phyloP scores from a whole-genome alignment of 2,329 filamentous ascomycete species.

The Sporothrix variecibatus region DNA sequence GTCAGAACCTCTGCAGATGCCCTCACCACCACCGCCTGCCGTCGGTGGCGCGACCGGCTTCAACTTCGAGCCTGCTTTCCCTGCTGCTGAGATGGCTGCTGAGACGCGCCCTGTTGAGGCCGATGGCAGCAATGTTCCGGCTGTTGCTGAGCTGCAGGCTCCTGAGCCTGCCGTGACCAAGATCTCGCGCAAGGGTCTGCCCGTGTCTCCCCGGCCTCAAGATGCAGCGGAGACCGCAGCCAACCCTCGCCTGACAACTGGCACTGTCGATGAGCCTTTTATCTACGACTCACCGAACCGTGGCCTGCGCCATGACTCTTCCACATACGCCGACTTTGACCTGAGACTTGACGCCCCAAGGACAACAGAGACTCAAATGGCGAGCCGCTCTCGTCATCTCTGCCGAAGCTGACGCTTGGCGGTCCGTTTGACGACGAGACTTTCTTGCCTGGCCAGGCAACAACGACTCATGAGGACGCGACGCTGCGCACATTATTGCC shows the following conservation, averaged over 20 bases:
- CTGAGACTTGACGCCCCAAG: conserved; percentile 17
- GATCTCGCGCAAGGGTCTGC: conserved; percentile 32
- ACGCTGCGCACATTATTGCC: conserved; percentile 5
- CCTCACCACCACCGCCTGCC: conserved; percentile 24
- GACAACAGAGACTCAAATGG: background rate
- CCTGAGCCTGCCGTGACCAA: conserved; percentile 41
- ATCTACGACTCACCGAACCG: conserved; percentile 30
- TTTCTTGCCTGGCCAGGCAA: conserved; percentile 22
- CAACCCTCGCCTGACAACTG: conserved; percentile 28
- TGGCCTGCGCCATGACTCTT: conserved; percentile 24
- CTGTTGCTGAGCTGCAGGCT: conserved; percentile 40
- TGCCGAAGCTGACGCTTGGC: conserved; percentile 24
- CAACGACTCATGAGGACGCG: conserved; percentile 4
- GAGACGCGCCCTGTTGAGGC: conserved; percentile 29
- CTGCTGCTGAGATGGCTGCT: conserved; percentile 41
- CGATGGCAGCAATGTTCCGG: conserved; percentile 35
- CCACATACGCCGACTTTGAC: conserved; percentile 24
- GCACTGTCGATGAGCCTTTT: conserved; percentile 31
- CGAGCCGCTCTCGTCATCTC: background rate
- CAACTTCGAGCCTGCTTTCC: conserved; percentile 40
- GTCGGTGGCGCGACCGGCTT: conserved; percentile 22
- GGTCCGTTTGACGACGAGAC: conserved; percentile 25
- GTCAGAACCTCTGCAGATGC: conserved; percentile 7
- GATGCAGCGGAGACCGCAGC: background rate
- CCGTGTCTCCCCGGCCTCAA: conserved; percentile 25